These are phyloP conservation scores for Nannochloropsis salina DNA, from an alignment of 108 stramenopile genomes.

Conservation along the genomic window DNA sequence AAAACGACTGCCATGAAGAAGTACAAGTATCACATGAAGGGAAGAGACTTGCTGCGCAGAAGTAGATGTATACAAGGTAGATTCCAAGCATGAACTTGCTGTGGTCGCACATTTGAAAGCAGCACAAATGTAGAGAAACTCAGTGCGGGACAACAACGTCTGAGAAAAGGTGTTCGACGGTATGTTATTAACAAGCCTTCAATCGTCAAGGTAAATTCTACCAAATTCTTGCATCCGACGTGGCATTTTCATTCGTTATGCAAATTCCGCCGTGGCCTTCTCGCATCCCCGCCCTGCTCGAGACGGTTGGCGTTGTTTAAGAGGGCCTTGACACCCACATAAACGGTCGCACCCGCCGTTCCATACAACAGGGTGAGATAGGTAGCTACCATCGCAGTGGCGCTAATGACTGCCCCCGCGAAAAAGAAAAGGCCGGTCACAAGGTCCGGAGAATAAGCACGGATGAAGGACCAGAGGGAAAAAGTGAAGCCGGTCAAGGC, in stretches of 20 bases:
- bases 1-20: too few relatives aligned
- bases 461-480: neutral
- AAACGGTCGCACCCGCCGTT: neutral
- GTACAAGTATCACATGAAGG: too few relatives aligned
- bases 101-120: too few relatives aligned
- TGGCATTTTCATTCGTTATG: neutral
- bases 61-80: too few relatives aligned
- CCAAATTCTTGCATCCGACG: too few relatives aligned
- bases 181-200: too few relatives aligned
- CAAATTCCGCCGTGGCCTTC: neutral
- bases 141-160: too few relatives aligned
- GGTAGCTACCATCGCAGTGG: neutral
- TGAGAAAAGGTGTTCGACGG: too few relatives aligned
- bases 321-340: neutral
- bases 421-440: neutral
- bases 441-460: slow-evolving; percentile 7
- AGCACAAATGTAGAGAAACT: too few relatives aligned
- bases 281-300: neutral
- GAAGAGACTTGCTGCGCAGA: too few relatives aligned
- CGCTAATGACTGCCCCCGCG: neutral
- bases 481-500: neutral
- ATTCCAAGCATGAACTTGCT: too few relatives aligned
- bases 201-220: too few relatives aligned
- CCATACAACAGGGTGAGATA: neutral
- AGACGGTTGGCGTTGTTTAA: slow-evolving; percentile 13